Evolutionary conservation across 169 alveolate species (phyloP).

Genomic region (Eimeria praecox): DNA sequence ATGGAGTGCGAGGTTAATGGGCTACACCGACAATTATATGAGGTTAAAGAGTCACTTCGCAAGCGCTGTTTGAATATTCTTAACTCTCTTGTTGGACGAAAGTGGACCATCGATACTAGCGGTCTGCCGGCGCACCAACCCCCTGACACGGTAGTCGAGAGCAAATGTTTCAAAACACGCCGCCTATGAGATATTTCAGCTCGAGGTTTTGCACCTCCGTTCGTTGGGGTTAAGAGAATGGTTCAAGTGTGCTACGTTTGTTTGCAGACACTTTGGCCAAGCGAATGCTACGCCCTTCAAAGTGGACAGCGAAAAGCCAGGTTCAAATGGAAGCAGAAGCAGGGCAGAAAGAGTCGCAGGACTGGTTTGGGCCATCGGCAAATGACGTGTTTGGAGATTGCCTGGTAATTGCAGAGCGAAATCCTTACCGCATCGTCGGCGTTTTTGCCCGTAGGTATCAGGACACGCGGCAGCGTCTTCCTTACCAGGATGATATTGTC

Average conservation of each 20-base stretch:
- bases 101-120: constrained; percentile 57
- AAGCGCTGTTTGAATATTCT: constrained; percentile 24
- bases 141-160: not conserved
- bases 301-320: constrained; percentile 56
- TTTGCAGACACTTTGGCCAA: constrained; percentile 47
- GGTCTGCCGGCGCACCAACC: constrained; percentile 14
- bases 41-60: constrained; percentile 25
- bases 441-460: constrained; percentile 64
- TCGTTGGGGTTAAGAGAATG: not conserved
- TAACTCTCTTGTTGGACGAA: constrained; percentile 48
- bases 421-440: constrained; percentile 66
- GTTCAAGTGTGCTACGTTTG: not conserved
- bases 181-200: not conserved
- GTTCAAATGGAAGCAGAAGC: constrained; percentile 4
- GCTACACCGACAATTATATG: constrained; percentile 33
- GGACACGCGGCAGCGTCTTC: constrained; percentile 62
- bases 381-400: constrained; percentile 67
- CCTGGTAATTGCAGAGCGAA: constrained; percentile 16
- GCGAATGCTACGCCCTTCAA: constrained; percentile 51
- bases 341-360: not conserved
- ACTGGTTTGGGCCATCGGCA: constrained; percentile 69
- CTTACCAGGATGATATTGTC: constrained; percentile 28
- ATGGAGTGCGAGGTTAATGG: constrained; percentile 16
- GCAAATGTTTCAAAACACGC: not conserved
- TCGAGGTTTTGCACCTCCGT: not conserved